Conservation (phyloP, 75 land plant species). For the Chamaecyparis obtusa region DNA sequence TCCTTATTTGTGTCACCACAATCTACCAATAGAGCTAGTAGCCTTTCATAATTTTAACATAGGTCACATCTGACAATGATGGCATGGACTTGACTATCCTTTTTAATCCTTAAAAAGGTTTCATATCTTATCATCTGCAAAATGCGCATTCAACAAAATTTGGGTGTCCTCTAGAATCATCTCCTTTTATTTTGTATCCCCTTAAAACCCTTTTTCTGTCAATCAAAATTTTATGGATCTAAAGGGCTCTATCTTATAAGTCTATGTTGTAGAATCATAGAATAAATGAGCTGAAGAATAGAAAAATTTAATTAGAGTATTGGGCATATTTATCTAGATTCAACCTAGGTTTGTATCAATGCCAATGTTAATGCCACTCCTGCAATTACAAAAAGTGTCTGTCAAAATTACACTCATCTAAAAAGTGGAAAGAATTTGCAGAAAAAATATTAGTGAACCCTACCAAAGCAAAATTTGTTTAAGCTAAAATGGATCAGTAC, state of each 20-base stretch:
- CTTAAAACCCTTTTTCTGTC: not conserved
- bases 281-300: not conserved
- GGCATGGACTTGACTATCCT: too few species aligned
- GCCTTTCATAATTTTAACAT: too few species aligned
- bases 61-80: too few species aligned
- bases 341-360: not conserved
- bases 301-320: not conserved
- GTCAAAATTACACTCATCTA: too few species aligned
- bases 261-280: not conserved
- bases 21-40: too few species aligned
- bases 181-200: not conserved
- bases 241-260: not conserved
- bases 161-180: slow-evolving; percentile 67
- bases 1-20: too few species aligned
- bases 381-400: too few species aligned
- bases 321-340: not conserved
- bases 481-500: too few species aligned
- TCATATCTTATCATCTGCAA: slow-evolving; percentile 65
- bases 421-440: too few species aligned
- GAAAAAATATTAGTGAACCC: too few species aligned
- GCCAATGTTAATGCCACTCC: not conserved
- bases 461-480: too few species aligned
- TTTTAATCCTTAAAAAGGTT: slow-evolving; percentile 86
- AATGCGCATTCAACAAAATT: slow-evolving; percentile 76
- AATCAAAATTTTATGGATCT: not conserved